Evolutionary conservation across 305 asterid genomes (phyloP).

Genomic region (Striga hermonthica): DNA sequence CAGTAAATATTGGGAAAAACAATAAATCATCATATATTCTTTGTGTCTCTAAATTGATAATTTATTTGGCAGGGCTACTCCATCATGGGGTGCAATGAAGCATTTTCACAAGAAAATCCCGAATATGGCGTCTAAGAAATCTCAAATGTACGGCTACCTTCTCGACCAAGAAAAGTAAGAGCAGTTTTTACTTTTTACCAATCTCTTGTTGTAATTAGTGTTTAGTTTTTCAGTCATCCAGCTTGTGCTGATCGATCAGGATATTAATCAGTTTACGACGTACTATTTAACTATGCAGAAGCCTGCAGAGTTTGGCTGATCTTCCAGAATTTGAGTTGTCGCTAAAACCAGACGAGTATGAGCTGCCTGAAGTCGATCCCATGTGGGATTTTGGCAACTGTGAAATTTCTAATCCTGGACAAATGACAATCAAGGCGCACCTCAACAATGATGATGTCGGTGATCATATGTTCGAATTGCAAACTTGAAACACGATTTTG

Average conservation of each 20-base stretch:
- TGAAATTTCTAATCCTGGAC: slow-evolving; percentile 40
- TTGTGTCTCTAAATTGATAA: background rate
- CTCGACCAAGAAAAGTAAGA: slow-evolving; percentile 65
- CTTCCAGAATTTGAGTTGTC: slow-evolving; percentile 84
- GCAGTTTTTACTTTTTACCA: background rate
- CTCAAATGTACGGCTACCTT: slow-evolving; percentile 70
- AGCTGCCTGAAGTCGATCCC: slow-evolving; percentile 54
- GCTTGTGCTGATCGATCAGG: background rate
- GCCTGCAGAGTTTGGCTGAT: slow-evolving; percentile 48
- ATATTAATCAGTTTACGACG: background rate
- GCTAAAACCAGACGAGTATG: slow-evolving; percentile 71
- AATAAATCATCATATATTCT: background rate
- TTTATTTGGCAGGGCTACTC: slow-evolving; percentile 47
- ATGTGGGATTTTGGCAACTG: slow-evolving; percentile 55
- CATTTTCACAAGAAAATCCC: slow-evolving; percentile 69
- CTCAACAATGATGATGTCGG: background rate
- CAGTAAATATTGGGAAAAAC: too few relatives aligned
- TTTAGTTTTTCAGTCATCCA: background rate
- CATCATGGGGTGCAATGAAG: slow-evolving; percentile 82
- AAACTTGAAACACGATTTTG: too few relatives aligned
- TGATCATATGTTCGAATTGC: too few relatives aligned
- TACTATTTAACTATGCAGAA: slow-evolving; percentile 38
- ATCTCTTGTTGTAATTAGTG: background rate
- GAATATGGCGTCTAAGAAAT: slow-evolving; percentile 69
- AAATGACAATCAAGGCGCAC: slow-evolving; percentile 50